Conservation (phyloP, 2,329 filamentous ascomycete genomes). For the Colletotrichum gloeosporioides region DNA sequence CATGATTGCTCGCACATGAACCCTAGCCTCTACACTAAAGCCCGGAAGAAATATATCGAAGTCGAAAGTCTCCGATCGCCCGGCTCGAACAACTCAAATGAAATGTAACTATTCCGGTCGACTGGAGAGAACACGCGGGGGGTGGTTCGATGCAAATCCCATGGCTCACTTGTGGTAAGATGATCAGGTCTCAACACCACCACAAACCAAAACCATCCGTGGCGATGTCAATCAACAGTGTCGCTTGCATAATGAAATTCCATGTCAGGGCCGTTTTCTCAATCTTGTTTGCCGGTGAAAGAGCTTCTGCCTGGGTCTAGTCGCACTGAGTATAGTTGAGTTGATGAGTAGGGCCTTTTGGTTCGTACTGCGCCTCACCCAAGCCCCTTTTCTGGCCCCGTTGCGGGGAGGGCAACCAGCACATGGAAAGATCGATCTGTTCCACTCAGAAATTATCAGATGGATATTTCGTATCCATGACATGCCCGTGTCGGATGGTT, state of each 20-base stretch:
- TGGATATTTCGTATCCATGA: neutral
- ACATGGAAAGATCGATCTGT: neutral
- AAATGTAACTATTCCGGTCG: neutral
- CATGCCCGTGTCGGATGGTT: neutral
- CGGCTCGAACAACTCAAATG: neutral
- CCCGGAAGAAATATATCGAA: no score
- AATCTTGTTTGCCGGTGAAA: neutral
- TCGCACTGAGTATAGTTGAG: neutral
- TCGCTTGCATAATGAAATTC: neutral
- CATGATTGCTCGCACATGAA: no score
- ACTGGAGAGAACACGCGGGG: neutral
- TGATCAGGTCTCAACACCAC: neutral
- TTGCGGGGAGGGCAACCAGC: neutral
- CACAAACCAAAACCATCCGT: neutral
- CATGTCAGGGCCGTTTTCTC: neutral
- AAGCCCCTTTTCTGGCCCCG: neutral
- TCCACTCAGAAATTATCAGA: no score
- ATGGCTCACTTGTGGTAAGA: fast-evolving
- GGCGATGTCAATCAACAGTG: neutral
- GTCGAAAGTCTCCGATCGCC: neutral
- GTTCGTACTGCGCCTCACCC: neutral
- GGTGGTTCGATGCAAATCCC: neutral
- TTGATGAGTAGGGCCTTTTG: neutral
- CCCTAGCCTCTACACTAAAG: no score
- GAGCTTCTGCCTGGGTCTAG: neutral